A percentile compares a stretch with the other conserved stretches of the same genome.
These are phyloP conservation scores for Aspergillus uvarum DNA, from an alignment of 2,329 filamentous ascomycete genomes.

Conservation along the genomic window DNA sequence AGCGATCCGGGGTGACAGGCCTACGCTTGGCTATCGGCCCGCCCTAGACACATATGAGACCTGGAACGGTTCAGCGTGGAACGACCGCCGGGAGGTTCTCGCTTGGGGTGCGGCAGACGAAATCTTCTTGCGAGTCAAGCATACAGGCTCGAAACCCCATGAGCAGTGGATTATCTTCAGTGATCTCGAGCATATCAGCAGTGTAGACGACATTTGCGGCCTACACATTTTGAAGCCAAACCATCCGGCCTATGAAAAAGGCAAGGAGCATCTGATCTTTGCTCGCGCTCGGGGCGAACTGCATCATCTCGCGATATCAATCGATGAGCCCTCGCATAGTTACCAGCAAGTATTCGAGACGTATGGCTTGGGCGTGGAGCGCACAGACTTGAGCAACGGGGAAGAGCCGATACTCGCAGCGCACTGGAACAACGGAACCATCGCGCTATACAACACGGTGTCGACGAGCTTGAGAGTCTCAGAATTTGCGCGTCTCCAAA, in stretches of 20 bases:
- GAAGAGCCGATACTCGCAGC: slow-evolving; percentile 51
- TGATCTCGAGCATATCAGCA: slow-evolving; percentile 50
- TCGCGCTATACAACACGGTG: slow-evolving; percentile 49
- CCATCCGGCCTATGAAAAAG: slow-evolving; percentile 34
- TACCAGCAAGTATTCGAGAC: slow-evolving; percentile 47
- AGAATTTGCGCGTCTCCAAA: slow-evolving; percentile 35
- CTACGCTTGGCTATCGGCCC: slow-evolving; percentile 58
- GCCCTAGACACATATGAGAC: slow-evolving; percentile 58
- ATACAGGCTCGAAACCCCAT: slow-evolving; percentile 37
- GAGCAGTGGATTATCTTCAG: slow-evolving; percentile 54
- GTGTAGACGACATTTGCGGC: slow-evolving; percentile 60
- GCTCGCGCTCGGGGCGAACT: slow-evolving; percentile 59
- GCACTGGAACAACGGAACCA: slow-evolving; percentile 49
- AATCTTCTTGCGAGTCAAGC: slow-evolving; percentile 52
- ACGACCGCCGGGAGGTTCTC: slow-evolving; percentile 55
- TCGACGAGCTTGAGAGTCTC: slow-evolving; percentile 33
- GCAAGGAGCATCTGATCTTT: slow-evolving; percentile 52
- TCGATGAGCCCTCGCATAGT: slow-evolving; percentile 28
- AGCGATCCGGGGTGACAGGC: slow-evolving; percentile 48
- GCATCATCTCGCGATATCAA: slow-evolving; percentile 38
- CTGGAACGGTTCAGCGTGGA: slow-evolving; percentile 49
- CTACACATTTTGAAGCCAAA: slow-evolving; percentile 53
- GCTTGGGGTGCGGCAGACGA: slow-evolving; percentile 62
- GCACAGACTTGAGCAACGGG: slow-evolving; percentile 48
- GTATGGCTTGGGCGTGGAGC: slow-evolving; percentile 45